A percentile compares a stretch with the other conserved stretches of the same genome.
Conservation (phyloP, 73 alveolate genomes). For the Uronychia setigera region DNA sequence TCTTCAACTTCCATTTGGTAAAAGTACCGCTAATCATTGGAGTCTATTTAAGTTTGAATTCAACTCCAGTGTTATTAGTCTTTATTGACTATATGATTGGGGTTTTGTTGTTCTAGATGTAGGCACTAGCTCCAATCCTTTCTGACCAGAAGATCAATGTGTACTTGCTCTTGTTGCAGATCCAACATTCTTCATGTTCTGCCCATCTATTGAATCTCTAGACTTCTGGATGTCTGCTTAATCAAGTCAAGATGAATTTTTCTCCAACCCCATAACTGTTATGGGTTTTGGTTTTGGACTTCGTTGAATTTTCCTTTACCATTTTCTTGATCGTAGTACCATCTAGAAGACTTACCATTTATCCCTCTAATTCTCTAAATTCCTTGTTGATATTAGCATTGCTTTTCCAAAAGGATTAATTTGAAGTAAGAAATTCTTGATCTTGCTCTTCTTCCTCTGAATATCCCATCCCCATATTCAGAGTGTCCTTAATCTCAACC, state of each 20-base stretch:
- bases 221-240: not conserved
- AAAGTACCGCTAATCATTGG: slow-evolving; percentile 24
- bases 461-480: not conserved
- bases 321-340: not conserved
- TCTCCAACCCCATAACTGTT: not conserved
- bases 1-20: slow-evolving; percentile 19
- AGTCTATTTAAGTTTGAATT: not conserved
- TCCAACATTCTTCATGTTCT: slow-evolving; percentile 41
- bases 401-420: no score
- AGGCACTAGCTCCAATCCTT: slow-evolving; percentile 8
- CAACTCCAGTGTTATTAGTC: not conserved
- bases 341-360: no score
- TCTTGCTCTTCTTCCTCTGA: not conserved
- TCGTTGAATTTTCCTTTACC: not conserved
- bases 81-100: not conserved
- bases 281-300: not conserved
- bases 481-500: not conserved
- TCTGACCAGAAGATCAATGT: slow-evolving; percentile 36
- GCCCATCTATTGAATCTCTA: not conserved
- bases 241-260: not conserved
- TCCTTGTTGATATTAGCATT: no score
- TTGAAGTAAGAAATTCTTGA: no score
- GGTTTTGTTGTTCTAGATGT: not conserved
- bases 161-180: slow-evolving; percentile 37
- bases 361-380: no score